Evolutionary conservation across 495 filamentous ascomycete genomes (phyloP).

Genomic region (Penicillium paxilli): DNA sequence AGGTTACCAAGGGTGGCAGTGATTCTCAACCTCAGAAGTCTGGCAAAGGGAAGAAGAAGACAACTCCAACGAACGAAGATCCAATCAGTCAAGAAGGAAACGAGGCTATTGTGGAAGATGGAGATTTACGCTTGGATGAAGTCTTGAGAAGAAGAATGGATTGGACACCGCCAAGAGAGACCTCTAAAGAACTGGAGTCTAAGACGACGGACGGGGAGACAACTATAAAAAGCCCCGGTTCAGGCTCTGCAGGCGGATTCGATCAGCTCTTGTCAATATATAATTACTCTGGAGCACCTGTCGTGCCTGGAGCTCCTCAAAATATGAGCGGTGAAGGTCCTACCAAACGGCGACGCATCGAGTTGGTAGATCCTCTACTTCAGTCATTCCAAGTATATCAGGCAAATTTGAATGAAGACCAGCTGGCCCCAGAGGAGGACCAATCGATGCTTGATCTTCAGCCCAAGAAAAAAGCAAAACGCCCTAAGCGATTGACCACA

Average conservation of each 20-base stretch:
- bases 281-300: slow-evolving; percentile 26
- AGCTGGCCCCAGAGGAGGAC: slow-evolving; percentile 7
- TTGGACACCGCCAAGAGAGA: slow-evolving; percentile 45
- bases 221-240: background rate
- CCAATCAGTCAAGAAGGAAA: background rate
- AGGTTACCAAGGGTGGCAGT: slow-evolving; percentile 32
- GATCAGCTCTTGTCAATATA: slow-evolving; percentile 34
- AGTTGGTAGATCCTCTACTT: slow-evolving; percentile 34
- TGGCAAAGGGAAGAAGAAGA: slow-evolving; percentile 16
- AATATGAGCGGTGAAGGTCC: slow-evolving; percentile 22
- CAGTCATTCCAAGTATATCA: slow-evolving; percentile 9
- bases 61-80: background rate
- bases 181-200: background rate
- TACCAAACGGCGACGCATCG: slow-evolving; percentile 45
- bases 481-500: slow-evolving; percentile 73
- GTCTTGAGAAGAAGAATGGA: slow-evolving; percentile 40
- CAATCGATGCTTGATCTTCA: slow-evolving; percentile 8
- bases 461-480: slow-evolving; percentile 49
- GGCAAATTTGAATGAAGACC: slow-evolving; percentile 7
- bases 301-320: slow-evolving; percentile 6
- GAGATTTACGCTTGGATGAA: slow-evolving; percentile 31
- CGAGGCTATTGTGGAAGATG: slow-evolving; percentile 20
- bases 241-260: slow-evolving; percentile 11
- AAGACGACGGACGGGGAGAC: slow-evolving; percentile 12
- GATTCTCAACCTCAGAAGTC: slow-evolving; percentile 12